Conservation (phyloP, 73 alveolate species). For the Paramecium caudatum region DNA sequence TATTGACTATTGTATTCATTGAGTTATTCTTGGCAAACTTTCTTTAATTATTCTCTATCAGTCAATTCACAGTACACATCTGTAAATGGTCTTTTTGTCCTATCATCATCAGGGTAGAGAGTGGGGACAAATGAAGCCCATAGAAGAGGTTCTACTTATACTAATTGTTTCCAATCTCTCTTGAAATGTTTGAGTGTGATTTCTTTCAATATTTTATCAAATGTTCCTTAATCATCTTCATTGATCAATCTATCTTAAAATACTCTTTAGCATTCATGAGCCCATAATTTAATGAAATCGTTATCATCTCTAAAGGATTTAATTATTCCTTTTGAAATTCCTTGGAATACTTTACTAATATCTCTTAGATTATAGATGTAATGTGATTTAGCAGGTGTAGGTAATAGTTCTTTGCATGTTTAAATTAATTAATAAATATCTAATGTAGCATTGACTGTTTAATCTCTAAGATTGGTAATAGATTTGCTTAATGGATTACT, state of each 20-base stretch:
- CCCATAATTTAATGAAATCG: slow-evolving; percentile 98
- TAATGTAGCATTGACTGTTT: slow-evolving; percentile 88
- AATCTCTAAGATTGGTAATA: slow-evolving; percentile 81
- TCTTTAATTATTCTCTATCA: slow-evolving; percentile 85
- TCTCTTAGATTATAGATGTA: slow-evolving; percentile 99
- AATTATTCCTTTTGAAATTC: slow-evolving; percentile 91
- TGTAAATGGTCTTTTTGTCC: slow-evolving; percentile 81
- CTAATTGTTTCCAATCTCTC: slow-evolving; percentile 92
- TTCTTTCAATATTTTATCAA: slow-evolving; percentile 93
- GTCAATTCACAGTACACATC: slow-evolving; percentile 91
- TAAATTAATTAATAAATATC: slow-evolving; percentile 87
- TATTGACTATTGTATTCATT: slow-evolving; percentile 86
- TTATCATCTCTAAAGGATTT: slow-evolving; percentile 87
- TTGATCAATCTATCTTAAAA: slow-evolving; percentile 98
- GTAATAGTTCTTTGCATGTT: slow-evolving; percentile 92
- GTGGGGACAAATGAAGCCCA: slow-evolving; percentile 95
- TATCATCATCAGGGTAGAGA: slow-evolving; percentile 88
- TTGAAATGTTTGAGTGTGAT: slow-evolving; percentile 89
- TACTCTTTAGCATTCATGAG: slow-evolving; percentile 99
- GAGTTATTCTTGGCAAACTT: slow-evolving; percentile 84
- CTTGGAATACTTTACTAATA: slow-evolving; percentile 98
- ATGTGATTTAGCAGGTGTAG: slow-evolving; percentile 99
- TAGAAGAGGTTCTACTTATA: slow-evolving; percentile 91
- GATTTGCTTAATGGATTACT: slow-evolving; percentile 80
- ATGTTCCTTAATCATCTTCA: slow-evolving; percentile 88